phyloP scores from a whole-genome alignment of 257 asterid genomes.

The Penstemon eatonii region DNA sequence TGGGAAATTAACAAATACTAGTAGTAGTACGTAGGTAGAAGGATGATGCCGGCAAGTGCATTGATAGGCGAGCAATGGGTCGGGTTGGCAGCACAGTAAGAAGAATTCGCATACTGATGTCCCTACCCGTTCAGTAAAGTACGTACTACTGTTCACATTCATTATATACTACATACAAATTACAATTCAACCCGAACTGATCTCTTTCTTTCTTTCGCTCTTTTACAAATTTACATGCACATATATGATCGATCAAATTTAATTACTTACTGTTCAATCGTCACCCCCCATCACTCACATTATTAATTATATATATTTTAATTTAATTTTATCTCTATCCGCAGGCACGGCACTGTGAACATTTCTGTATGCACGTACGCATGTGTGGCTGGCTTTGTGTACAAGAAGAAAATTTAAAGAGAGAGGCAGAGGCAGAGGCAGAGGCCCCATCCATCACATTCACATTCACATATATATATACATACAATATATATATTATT shows the following conservation, averaged over 20 bases:
- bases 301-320: background rate
- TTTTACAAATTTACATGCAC: constrained; percentile 36
- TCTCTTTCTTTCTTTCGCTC: constrained; percentile 4
- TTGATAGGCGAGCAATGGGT: constrained; percentile 65
- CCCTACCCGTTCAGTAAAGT: too few species aligned
- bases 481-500: background rate
- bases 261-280: constrained; percentile 32
- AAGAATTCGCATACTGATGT: background rate
- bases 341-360: too few species aligned
- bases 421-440: too few species aligned
- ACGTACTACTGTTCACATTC: background rate
- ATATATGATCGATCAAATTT: constrained; percentile 18
- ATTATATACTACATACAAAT: background rate
- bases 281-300: constrained; percentile 10
- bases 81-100: constrained; percentile 43
- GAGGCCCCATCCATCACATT: constrained; percentile 13
- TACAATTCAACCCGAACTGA: too few species aligned
- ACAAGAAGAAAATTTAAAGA: background rate
- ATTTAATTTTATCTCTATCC: too few species aligned
- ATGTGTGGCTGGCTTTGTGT: constrained; percentile 18
- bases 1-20: constrained; percentile 43
- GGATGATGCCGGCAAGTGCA: constrained; percentile 58
- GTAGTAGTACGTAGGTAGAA: background rate
- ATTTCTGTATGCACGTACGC: background rate
- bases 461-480: background rate